Base-by-base conservation (phyloP, 768 basidiomycete species). In the Xerocomellus chrysenteron region DNA sequence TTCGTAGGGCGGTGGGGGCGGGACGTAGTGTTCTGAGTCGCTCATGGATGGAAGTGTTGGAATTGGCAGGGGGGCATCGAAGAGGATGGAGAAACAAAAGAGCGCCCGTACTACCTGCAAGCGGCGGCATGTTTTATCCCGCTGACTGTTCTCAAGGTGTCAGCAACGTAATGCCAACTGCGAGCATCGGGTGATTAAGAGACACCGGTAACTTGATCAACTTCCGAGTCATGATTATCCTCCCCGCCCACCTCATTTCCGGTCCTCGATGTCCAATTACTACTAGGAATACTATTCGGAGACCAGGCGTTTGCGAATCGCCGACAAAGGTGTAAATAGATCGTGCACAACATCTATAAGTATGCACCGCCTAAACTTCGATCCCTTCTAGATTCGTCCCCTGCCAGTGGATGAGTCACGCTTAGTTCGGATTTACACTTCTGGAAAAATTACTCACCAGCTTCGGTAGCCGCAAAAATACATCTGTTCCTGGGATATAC, bases 351-450 rank as follows among this genome's bases (percentile, higher is more conserved):
- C 12, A 9, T 19, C 26, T 19, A 52, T n/a, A 21, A 21, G 21
- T 21, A 42, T 43, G 10, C 16, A 4, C 14, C 26, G 19, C 32
- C 69, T 74, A 93, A 19, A 93, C 80, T 70, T 92, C 90, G 55
- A 92, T 91, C 11, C 86, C 89, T 71, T 94, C 91, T 55, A 92
- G 66, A 70, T 90, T 93, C 10, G 90, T 94, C 35, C 91, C 91
- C 91, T 92, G 61, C 11, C 21, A 21, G 21, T 21, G 21, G 21
- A 32, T 32, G 32, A 32, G 16, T 50, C 14, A 24, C 36, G 21
- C 17, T 55, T 19, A 57, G 59, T 43, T 44, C 33, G 28, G 6
- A 19, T 32, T 32, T 30, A 41, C 13, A 6, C 12, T 30, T 36
- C 5, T 13, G n/a, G 32, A 36, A 42, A 41, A 32, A 36, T 10